Evolutionary conservation across 352 stramenopile genomes (phyloP).

Genomic region (Phytopythium vexans): DNA sequence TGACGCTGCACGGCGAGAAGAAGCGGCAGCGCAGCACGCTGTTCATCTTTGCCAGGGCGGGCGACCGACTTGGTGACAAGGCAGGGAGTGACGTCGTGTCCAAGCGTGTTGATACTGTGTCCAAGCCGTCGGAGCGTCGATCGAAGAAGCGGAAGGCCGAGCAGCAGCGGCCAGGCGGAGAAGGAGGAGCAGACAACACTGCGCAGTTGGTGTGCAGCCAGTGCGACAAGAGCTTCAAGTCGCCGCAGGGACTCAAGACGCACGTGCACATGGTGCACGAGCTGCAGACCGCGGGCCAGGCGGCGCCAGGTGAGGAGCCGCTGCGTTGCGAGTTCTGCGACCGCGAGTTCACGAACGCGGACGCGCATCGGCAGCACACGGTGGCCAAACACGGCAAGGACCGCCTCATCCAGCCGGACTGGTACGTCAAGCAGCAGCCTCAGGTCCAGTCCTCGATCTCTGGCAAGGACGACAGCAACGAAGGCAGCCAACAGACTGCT

Average conservation of each 20-base stretch:
- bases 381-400: slow-evolving; percentile 82
- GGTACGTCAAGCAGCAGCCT: slow-evolving; percentile 44
- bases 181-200: slow-evolving; percentile 8
- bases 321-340: slow-evolving; percentile 45
- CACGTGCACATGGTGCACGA: slow-evolving; percentile 87
- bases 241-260: slow-evolving; percentile 63
- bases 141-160: slow-evolving; percentile 4
- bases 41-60: slow-evolving; percentile 42
- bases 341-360: slow-evolving; percentile 72
- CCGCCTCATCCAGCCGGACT: slow-evolving; percentile 75
- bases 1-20: slow-evolving; percentile 67
- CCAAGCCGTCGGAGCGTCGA: not conserved
- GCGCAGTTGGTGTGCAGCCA: slow-evolving; percentile 37
- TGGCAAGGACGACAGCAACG: not conserved
- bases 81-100: not conserved
- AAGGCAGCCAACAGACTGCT: not conserved
- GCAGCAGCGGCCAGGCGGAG: slow-evolving; percentile 4
- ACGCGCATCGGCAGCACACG: slow-evolving; percentile 68
- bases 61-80: not conserved
- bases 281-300: slow-evolving; percentile 24
- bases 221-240: slow-evolving; percentile 72
- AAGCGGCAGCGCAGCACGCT: slow-evolving; percentile 63
- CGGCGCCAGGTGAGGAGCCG: not conserved
- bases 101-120: too few relatives aligned
- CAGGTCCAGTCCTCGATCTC: not conserved